Evolutionary conservation across 1,139 yeast species (phyloP).

Genomic region (Lodderomyces parapsilosis): DNA sequence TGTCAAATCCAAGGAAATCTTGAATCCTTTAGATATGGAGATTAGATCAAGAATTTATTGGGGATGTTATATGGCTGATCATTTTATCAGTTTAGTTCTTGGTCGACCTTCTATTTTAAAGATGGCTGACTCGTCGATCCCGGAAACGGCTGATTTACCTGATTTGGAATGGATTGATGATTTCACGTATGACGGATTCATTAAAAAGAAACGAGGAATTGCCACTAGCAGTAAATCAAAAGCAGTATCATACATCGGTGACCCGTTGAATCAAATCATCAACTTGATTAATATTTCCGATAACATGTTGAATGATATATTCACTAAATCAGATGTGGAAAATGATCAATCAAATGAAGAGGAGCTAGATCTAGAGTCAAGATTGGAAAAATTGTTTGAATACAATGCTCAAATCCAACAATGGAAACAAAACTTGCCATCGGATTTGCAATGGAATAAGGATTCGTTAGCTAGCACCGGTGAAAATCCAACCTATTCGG

Average conservation of each 20-base stretch:
- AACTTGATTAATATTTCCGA: constrained; percentile 54
- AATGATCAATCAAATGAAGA: constrained; percentile 24
- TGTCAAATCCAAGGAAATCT: constrained; percentile 28
- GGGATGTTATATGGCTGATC: constrained; percentile 69
- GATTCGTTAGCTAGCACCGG: constrained; percentile 42
- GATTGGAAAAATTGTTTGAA: constrained; percentile 38
- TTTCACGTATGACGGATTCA: constrained; percentile 33
- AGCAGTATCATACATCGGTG: constrained; percentile 39
- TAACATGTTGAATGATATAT: constrained; percentile 54
- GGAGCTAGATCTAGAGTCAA: constrained; percentile 32
- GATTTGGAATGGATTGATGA: constrained; percentile 58
- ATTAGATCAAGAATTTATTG: constrained; percentile 63
- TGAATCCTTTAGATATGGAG: constrained; percentile 44
- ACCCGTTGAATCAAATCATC: constrained; percentile 46
- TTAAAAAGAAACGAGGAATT: constrained; percentile 13
- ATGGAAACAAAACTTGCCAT: constrained; percentile 51
- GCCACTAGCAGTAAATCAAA: constrained; percentile 2
- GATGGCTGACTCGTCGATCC: constrained; percentile 57
- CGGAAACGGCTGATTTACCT: constrained; percentile 61
- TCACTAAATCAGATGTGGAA: constrained; percentile 33
- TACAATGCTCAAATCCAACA: constrained; percentile 49
- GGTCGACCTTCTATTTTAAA: constrained; percentile 61
- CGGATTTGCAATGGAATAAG: constrained; percentile 51
- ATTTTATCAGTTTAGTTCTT: constrained; percentile 55
- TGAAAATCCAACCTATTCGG: constrained; percentile 48